Percentiles rank a stretch among this genome's conserved stretches.
Conservation (phyloP, 2,329 filamentous ascomycete species). For the Coniochaeta ligniaria region DNA sequence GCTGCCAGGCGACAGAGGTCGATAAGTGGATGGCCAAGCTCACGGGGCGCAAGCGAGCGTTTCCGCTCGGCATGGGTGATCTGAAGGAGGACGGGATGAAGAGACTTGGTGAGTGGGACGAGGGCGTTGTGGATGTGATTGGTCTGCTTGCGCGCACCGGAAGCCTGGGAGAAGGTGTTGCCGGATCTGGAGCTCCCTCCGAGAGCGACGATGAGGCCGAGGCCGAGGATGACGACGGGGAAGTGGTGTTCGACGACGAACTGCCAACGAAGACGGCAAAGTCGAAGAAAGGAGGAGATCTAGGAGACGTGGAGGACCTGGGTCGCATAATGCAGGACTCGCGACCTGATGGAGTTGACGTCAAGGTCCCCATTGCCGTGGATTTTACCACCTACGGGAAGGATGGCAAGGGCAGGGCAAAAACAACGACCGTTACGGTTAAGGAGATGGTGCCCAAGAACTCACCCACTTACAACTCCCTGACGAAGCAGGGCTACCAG, state of each 20-base stretch:
- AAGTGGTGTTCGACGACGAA: conserved; percentile 42
- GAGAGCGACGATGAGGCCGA: conserved; percentile 77
- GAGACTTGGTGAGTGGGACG: conserved; percentile 69
- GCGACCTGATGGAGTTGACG: conserved; percentile 14
- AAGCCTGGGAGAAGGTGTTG: conserved; percentile 55
- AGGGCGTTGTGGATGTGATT: conserved; percentile 67
- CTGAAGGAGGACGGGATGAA: conserved; percentile 64
- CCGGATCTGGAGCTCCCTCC: conserved; percentile 72
- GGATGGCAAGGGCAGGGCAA: conserved; percentile 31
- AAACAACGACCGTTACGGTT: conserved; percentile 35
- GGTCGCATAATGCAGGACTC: conserved; percentile 54
- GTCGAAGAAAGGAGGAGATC: conserved; percentile 35
- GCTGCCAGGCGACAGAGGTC: conserved; percentile 81
- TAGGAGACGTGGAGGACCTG: conserved; percentile 83
- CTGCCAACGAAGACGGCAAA: conserved; percentile 26
- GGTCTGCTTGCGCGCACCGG: conserved; percentile 54
- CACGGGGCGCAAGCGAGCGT: conserved; percentile 78
- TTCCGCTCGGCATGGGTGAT: conserved; percentile 82
- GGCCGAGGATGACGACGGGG: conserved; percentile 50
- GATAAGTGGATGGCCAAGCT: conserved; percentile 98
- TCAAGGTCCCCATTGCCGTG: conserved; percentile 56
- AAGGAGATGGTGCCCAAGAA: conserved; percentile 94
- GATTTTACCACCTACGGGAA: conserved; percentile 76
- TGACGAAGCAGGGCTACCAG: conserved; percentile 94
- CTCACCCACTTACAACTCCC: conserved; percentile 79